Evolutionary conservation across 305 asterid genomes (phyloP).

Genomic region (Solanum aculeatissimum): DNA sequence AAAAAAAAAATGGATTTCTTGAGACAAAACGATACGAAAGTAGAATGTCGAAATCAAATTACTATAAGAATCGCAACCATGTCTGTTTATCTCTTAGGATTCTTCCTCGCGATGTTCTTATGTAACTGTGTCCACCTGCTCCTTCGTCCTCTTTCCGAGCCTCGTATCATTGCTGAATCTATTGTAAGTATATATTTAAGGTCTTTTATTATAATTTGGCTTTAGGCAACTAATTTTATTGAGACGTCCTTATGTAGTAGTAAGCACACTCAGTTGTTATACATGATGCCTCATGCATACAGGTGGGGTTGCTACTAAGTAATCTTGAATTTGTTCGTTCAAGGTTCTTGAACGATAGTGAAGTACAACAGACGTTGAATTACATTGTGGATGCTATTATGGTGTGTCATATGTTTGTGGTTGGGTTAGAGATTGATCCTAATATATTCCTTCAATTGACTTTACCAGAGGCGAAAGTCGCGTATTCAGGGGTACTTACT

Average conservation of each 20-base stretch:
- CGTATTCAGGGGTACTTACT: constrained; percentile 47
- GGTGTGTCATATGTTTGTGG: constrained; percentile 84
- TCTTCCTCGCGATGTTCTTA: constrained; percentile 67
- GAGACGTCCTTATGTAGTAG: background rate
- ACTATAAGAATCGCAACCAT: constrained; percentile 41
- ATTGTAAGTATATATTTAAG: constrained; percentile 22
- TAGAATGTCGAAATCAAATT: constrained; percentile 39
- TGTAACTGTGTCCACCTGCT: constrained; percentile 72
- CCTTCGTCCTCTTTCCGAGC: constrained; percentile 64
- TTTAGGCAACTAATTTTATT: background rate
- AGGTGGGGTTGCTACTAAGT: constrained; percentile 74
- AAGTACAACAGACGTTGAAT: constrained; percentile 38
- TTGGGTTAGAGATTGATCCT: constrained; percentile 80
- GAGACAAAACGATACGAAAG: constrained; percentile 6
- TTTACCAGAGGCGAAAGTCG: constrained; percentile 66
- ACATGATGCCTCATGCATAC: background rate
- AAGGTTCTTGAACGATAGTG: constrained; percentile 17
- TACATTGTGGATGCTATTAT: constrained; percentile 76
- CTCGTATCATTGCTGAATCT: constrained; percentile 71
- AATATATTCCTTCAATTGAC: constrained; percentile 55
- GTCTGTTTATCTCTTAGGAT: constrained; percentile 71
- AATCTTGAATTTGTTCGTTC: constrained; percentile 39
- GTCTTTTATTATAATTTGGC: background rate
- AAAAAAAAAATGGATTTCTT: constrained; percentile 2
- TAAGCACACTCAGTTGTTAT: background rate